phyloP scores from a whole-genome alignment of 129 eudicot genomes.

The Saposhnikovia divaricata region DNA sequence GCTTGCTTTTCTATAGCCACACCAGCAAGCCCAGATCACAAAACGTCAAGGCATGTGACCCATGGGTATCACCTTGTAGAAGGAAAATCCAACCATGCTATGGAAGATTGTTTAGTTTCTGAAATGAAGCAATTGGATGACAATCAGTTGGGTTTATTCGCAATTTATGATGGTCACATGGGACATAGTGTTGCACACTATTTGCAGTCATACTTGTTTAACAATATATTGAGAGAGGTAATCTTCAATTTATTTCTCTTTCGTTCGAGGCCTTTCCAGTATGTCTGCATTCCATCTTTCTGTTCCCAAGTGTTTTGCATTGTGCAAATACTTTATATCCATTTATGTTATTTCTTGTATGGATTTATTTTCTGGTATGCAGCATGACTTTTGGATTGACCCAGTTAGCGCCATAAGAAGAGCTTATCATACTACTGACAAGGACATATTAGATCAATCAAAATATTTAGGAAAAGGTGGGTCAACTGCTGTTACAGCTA shows the following conservation, averaged over 20 bases:
- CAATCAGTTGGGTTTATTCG: slow-evolving; percentile 77
- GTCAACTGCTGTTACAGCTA: slow-evolving; percentile 95
- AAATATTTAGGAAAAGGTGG: slow-evolving; percentile 78
- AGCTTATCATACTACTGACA: slow-evolving; percentile 68
- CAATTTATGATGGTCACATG: slow-evolving; percentile 83
- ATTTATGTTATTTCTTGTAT: not conserved
- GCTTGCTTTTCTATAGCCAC: slow-evolving; percentile 54
- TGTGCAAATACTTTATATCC: not conserved
- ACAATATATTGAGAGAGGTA: slow-evolving; percentile 80
- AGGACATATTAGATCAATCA: slow-evolving; percentile 61
- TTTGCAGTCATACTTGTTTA: slow-evolving; percentile 57
- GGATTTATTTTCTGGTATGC: slow-evolving; percentile 16
- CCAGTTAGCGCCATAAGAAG: slow-evolving; percentile 52
- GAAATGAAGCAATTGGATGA: slow-evolving; percentile 50
- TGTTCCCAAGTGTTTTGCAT: not conserved
- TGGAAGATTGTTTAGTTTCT: slow-evolving; percentile 92
- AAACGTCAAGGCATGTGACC: slow-evolving; percentile 49
- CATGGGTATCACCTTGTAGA: slow-evolving; percentile 78
- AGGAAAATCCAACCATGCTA: slow-evolving; percentile 86
- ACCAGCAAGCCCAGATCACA: slow-evolving; percentile 41
- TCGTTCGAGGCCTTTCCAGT: not conserved
- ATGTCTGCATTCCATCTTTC: not conserved
- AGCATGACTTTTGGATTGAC: slow-evolving; percentile 79
- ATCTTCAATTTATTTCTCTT: not conserved
- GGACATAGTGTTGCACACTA: slow-evolving; percentile 85